Evolutionary conservation across 2,329 filamentous ascomycete species (phyloP), one percentile per base, ranked within the genome.

Genomic region (Fusarium equiseti): DNA sequence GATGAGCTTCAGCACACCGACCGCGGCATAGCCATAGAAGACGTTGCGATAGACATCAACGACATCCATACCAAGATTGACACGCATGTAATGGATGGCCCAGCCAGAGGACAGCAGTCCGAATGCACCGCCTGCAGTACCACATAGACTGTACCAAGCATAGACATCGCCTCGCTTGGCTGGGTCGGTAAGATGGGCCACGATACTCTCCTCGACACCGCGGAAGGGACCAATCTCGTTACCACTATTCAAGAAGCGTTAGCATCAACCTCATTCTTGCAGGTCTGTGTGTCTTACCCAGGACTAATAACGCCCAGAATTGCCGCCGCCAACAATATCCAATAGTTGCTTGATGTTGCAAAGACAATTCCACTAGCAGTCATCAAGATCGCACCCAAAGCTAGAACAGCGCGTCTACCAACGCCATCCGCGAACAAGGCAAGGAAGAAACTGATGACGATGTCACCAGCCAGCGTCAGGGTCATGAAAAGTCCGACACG

Each of bases 401-500:
- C 81, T 6, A 91, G 80, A n/a, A 88, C 83, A 8, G 79, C 80
- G 53, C 84, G 83, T 27, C 89, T 83, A 6, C 89, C 89, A 53
- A 89, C 73, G 0, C 80, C 80, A 78, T 91, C 89, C 27, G 89
- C 87, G 65, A 89, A 81, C 8, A 88, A 73, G 0, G 89, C 89
- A 49, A 91, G 81, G 24, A 87, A 40, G 61, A 90, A 85, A 73
- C 88, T 90, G 66, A 91, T 86, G 44, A 82, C 74, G 6, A 87
- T 83, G 76, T 91, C 89, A 27, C 89, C 89, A 16, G 83, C 79
- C 18, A 91, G 78, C 0, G 89, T 91, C 67, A 90, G 76, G 1
- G 88, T 90, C 89, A 91, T 91, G 79, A 91, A 91, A 2, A 90
- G 78, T 5, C 89, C 89, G 63, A 88, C 87, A 32, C 79, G 80